Base-by-base conservation (phyloP, 1,139 yeast genomes). In the Saccharomyces pastorianus region DNA sequence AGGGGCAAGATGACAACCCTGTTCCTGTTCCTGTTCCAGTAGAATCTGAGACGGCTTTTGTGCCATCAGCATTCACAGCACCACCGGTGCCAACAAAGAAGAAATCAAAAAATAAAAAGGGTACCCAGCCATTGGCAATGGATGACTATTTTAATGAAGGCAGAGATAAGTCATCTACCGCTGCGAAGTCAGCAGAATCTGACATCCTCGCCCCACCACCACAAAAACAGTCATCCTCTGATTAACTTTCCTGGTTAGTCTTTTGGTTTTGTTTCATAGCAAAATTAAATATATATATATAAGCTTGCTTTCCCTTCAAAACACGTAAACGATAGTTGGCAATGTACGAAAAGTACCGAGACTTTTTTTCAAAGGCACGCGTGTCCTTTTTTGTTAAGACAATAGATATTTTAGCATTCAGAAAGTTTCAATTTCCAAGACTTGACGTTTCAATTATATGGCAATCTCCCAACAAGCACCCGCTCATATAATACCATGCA, bases 61-160 rank as follows among this genome's bases (percentile, higher is more conserved):
- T 59, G n/a, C 63, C 65, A 20, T 54, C 56, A 23, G 49, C 49
- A 23, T 44, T 57, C 13, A 52, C 53, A n/a, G 61, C 54, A 3
- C 60, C 60, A 20, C 61, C 63, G 28, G 66, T 66, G 6, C 55
- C 61, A 63, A 63, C 63, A 14, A 67, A 72, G 61, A 68, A 66
- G 49, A 55, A 67, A 61, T 59, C 65, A 59, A 50, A 50, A 52
- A 25, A 55, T 51, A 5, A 23, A 50, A 20, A 49, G 55, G 3
- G 29, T 17, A 38, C 47, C 3, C 47, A 54, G 13, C 55, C 60
- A 2, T 50, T 59, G 2, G 49, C 61, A 6, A 65, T 73, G 64
- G 54, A 64, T 48, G 73, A 71, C 49, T 74, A 72, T 55, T 65
- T 74, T 52, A 66, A 65, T 44, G 70, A 69, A 52, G 76, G 75